Conservation (phyloP, 1,139 yeast species). For the Diutina scorzettiae region DNA sequence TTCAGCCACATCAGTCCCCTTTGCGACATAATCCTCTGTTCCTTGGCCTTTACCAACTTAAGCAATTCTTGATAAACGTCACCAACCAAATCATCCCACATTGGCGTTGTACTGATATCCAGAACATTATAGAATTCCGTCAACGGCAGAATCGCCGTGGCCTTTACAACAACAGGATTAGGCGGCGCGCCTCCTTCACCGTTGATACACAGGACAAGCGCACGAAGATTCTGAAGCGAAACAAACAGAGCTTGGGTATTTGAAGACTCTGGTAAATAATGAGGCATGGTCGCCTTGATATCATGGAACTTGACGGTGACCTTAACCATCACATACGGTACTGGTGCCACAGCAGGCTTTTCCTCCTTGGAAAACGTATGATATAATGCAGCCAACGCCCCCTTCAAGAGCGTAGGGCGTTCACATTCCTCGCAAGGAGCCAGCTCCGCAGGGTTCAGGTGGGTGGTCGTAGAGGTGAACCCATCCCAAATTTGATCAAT, state of each 20-base stretch:
- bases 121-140: slow-evolving; percentile 40
- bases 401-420: slow-evolving; percentile 20
- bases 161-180: slow-evolving; percentile 32
- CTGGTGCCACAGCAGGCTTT: slow-evolving; percentile 16
- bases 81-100: slow-evolving; percentile 42
- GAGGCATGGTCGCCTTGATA: slow-evolving; percentile 46
- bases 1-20: slow-evolving; percentile 49
- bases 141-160: slow-evolving; percentile 50
- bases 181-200: slow-evolving; percentile 15
- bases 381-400: slow-evolving; percentile 33
- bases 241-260: slow-evolving; percentile 43
- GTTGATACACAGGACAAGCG: slow-evolving; percentile 50
- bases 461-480: no score
- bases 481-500: neutral
- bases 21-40: slow-evolving; percentile 28
- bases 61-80: slow-evolving; percentile 47
- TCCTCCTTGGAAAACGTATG: slow-evolving; percentile 22
- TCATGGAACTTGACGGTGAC: slow-evolving; percentile 52
- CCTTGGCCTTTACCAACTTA: slow-evolving; percentile 41
- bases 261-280: slow-evolving; percentile 34
- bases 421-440: slow-evolving; percentile 11
- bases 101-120: slow-evolving; percentile 34
- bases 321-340: slow-evolving; percentile 52
- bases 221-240: slow-evolving; percentile 45
- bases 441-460: neutral